These are phyloP conservation scores for Avena insularis DNA, from an alignment of 176 grass and related monocot genomes.

Conservation along the genomic window DNA sequence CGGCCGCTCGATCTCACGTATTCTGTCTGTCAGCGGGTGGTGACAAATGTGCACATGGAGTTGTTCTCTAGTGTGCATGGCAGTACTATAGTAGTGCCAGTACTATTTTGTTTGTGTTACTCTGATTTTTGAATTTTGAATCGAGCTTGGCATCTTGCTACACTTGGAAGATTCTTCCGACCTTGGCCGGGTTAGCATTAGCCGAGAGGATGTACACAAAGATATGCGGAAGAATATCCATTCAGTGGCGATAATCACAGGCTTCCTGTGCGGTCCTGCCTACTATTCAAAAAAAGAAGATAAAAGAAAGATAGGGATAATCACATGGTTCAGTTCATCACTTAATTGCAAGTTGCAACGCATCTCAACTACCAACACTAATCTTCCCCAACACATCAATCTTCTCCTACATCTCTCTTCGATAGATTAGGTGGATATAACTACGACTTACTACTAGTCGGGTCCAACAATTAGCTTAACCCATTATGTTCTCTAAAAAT, in stretches of 20 bases:
- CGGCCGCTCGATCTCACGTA: not conserved
- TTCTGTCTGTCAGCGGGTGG: conserved; percentile 28
- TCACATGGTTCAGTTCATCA: not conserved
- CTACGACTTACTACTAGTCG: not conserved
- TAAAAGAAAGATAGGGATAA: too few species aligned
- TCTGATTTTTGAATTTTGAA: conserved; percentile 41
- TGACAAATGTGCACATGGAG: conserved; percentile 45
- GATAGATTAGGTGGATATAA: conserved; percentile 12
- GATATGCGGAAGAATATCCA: not conserved
- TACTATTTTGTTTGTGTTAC: not conserved
- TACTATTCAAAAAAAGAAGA: not conserved
- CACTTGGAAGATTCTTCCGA: not conserved
- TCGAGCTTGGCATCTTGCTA: not conserved
- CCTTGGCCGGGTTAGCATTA: not conserved
- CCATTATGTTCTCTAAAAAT: not conserved
- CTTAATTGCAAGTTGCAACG: not conserved
- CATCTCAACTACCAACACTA: not conserved
- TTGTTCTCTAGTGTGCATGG: not conserved
- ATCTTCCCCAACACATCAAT: not conserved
- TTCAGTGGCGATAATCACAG: not conserved
- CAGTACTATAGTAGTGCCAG: not conserved
- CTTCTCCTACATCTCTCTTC: not conserved
- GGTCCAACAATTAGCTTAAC: not conserved
- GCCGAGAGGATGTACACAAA: not conserved
- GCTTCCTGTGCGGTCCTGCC: not conserved